phyloP scores from a whole-genome alignment of 2,329 filamentous ascomycete genomes.

The Botrytis fragariae region DNA sequence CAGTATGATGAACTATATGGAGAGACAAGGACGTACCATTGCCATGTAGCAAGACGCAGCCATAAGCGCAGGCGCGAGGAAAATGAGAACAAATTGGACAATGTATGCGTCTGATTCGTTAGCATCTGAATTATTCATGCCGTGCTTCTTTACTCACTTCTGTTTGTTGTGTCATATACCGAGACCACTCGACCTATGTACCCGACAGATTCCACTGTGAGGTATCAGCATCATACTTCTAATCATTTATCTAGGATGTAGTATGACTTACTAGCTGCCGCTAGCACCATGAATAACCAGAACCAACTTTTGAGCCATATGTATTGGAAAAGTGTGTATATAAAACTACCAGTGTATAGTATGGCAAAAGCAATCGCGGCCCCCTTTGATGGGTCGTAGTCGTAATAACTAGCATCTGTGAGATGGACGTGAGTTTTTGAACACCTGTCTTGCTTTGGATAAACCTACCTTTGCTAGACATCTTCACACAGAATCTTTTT shows the following conservation, averaged over 20 bases:
- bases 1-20: conserved; percentile 5
- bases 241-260: not conserved
- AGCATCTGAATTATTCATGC: not conserved
- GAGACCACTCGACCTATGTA: conserved; percentile 19
- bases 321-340: conserved; percentile 14
- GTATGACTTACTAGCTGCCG: conserved; percentile 16
- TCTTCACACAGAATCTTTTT: not conserved
- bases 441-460: not conserved
- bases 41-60: conserved; percentile 51
- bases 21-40: conserved; percentile 32
- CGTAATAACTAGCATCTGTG: conserved; percentile 11
- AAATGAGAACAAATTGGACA: conserved; percentile 41
- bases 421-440: not conserved
- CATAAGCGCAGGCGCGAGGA: conserved; percentile 49
- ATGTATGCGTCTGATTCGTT: conserved; percentile 32
- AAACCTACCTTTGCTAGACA: not conserved
- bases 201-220: conserved; percentile 19
- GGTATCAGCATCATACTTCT: not conserved
- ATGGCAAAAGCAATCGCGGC: conserved; percentile 21
- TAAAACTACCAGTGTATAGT: conserved; percentile 11
- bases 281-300: conserved; percentile 23
- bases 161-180: not conserved
- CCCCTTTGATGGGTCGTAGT: conserved; percentile 17
- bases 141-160: not conserved
- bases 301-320: conserved; percentile 21